These are phyloP conservation scores for Citrullus colocynthis DNA, from an alignment of 306 rosid species.

Conservation along the genomic window DNA sequence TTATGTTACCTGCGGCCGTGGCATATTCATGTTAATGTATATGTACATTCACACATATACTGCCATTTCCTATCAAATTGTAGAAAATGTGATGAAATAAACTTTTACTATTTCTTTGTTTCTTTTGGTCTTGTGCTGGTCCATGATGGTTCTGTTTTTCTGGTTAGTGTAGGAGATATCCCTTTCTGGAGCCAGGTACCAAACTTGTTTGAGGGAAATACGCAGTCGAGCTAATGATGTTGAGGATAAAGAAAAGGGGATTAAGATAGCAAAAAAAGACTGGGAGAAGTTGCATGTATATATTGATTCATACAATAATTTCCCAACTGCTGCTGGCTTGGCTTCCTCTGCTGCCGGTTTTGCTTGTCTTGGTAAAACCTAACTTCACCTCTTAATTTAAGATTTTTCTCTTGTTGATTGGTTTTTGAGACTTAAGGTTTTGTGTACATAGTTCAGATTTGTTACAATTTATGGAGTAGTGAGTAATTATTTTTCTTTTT, in stretches of 20 bases:
- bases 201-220: slow-evolving; percentile 75
- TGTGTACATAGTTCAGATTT: not conserved
- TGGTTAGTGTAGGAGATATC: slow-evolving; percentile 87
- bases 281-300: slow-evolving; percentile 73
- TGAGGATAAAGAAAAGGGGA: slow-evolving; percentile 64
- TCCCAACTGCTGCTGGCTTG: slow-evolving; percentile 97
- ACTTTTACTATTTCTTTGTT: not conserved
- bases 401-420: not conserved
- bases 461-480: not conserved
- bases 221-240: slow-evolving; percentile 73
- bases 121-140: slow-evolving; percentile 18
- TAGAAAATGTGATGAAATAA: not conserved
- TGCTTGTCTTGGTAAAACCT: slow-evolving; percentile 74
- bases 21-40: not conserved
- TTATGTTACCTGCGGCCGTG: not conserved
- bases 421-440: not conserved
- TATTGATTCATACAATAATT: slow-evolving; percentile 87
- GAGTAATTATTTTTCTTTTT: not conserved
- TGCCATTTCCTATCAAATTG: not conserved
- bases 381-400: not conserved
- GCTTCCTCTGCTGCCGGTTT: slow-evolving; percentile 98
- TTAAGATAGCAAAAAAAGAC: slow-evolving; percentile 59
- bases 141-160: slow-evolving; percentile 22
- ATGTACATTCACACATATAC: not conserved
- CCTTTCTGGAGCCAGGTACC: slow-evolving; percentile 87